Evolutionary conservation across 306 rosid species (phyloP), one percentile per base, ranked within the genome.

Genomic region (Phaseolus lunatus): DNA sequence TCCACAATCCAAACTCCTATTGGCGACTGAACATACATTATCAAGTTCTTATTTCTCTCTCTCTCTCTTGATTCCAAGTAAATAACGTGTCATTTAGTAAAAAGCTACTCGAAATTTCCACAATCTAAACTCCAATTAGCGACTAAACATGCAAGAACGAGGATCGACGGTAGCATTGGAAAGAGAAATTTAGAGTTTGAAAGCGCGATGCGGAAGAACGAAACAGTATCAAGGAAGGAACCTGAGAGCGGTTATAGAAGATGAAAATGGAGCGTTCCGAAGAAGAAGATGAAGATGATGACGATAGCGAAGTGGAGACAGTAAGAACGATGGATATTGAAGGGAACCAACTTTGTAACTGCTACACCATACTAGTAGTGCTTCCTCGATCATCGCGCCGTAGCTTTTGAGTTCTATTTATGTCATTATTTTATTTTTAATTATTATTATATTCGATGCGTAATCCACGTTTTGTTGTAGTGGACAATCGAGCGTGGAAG

Each of bases 171-270:
- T 14, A 19, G 50, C 81, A 43, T 43, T 27, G 62, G 39, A 68
- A 68, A 78, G 33, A 78, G 63, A 69, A 64, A 20, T 9, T 9
- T 18, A 59, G 18, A 61, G 37, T 12, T 24, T 8, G 18, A 57
- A 3, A 64, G 23, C n/a, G 64, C 12, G 50, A 58, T 23, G 70
- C 29, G 63, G 71, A 49, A n/a, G 62, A 81, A 18, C 37, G 6
- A 43, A 72, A 52, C 3, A 39, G 44, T 2, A 12, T 12, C n/a
- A 58, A 26, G 63, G 72, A 59, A 9, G 69, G 35, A 57, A 86
- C 85, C 89, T 82, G 79, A 77, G 57, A 54, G 76, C 18, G 58
- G 35, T 67, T 1, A 39, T 27, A 14, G 77, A 16, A 54, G 82
- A 64, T 27, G 81, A 39, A 11, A 81, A 56, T 37, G 61, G 62